Conservation (phyloP, 352 stramenopile species). For the Globisporangium viniferum region DNA sequence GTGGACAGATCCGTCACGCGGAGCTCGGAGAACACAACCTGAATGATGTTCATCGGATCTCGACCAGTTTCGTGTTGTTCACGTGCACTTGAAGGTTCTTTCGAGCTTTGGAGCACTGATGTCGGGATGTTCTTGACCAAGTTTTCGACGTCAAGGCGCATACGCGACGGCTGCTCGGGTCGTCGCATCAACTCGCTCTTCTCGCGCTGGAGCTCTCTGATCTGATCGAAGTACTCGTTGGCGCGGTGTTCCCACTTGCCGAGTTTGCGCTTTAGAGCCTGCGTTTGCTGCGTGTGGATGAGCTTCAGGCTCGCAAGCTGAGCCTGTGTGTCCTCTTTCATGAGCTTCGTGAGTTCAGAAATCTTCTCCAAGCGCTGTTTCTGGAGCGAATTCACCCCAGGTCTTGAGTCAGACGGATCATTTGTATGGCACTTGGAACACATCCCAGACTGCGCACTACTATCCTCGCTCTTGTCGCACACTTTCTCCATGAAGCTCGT, state of each 20-base stretch:
- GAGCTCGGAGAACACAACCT: slow-evolving; percentile 17
- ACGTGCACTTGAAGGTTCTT: neutral
- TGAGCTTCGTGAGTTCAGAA: slow-evolving; percentile 20
- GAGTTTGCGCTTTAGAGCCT: slow-evolving; percentile 17
- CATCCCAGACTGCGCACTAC: neutral
- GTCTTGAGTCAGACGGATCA: neutral
- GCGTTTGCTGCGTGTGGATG: slow-evolving; percentile 17
- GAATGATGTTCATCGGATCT: slow-evolving; percentile 17
- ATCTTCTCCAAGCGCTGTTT: slow-evolving; percentile 22
- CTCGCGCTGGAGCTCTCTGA: slow-evolving; percentile 18
- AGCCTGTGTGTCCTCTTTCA: slow-evolving; percentile 25
- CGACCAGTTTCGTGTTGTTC: neutral
- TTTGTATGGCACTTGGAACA: slow-evolving; percentile 1
- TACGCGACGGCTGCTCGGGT: slow-evolving; percentile 3
- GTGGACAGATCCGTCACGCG: neutral
- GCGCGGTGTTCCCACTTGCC: slow-evolving; percentile 22
- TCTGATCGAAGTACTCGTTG: slow-evolving; percentile 23
- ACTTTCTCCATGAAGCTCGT: slow-evolving; percentile 9
- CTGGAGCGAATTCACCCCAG: slow-evolving; percentile 5
- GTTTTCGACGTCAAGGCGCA: neutral
- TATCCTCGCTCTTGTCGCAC: neutral
- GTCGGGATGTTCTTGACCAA: neutral
- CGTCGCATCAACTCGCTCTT: slow-evolving; percentile 16
- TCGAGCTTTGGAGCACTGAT: neutral
- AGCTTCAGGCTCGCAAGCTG: slow-evolving; percentile 26